These are phyloP conservation scores for Lonicera japonica DNA, from an alignment of 129 eudicot genomes.

Conservation along the genomic window DNA sequence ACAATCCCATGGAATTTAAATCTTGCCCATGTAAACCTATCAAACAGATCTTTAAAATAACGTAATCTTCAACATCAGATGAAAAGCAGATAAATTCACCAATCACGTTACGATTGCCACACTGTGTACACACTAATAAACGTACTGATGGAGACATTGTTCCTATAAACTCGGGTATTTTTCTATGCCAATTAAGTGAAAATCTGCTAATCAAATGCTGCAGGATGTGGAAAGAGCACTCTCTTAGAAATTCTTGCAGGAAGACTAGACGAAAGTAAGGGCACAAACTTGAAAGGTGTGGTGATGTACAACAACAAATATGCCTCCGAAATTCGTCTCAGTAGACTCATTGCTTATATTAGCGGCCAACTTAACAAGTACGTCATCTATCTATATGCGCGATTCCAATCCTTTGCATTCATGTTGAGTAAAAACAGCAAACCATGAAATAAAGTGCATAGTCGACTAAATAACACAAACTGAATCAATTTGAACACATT, in stretches of 20 bases:
- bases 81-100: neutral
- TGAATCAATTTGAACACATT: no score
- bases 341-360: slow-evolving; percentile 15
- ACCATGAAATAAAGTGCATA: no score
- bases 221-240: slow-evolving; percentile 20
- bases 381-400: neutral
- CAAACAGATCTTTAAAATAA: no score
- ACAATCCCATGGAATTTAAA: no score
- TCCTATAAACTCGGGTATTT: no score
- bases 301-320: slow-evolving; percentile 17
- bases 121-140: neutral
- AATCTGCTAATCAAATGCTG: neutral
- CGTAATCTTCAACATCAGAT: neutral
- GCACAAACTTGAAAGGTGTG: slow-evolving; percentile 7
- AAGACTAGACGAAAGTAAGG: neutral
- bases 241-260: slow-evolving; percentile 21
- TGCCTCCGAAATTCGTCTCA: slow-evolving; percentile 14
- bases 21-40: no score
- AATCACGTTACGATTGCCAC: neutral
- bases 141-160: slow-evolving; percentile 1
- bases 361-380: slow-evolving; percentile 17
- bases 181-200: no score
- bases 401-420: neutral
- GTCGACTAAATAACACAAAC: no score
- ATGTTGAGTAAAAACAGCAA: no score